Evolutionary conservation across 1,139 yeast genomes (phyloP).

Genomic region (Blastobotrys indianensis): DNA sequence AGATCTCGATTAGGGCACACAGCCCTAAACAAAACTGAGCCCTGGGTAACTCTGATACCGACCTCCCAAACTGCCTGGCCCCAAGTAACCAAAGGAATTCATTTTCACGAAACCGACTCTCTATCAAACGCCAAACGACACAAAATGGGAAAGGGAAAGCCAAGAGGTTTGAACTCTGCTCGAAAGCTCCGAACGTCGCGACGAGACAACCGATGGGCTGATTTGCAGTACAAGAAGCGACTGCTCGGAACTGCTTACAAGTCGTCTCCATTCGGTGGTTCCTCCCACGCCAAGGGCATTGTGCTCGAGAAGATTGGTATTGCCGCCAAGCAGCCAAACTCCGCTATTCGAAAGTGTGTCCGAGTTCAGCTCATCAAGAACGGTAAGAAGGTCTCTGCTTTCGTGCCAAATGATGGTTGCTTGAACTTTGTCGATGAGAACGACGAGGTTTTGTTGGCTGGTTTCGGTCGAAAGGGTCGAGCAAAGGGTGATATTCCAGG

Average conservation of each 20-base stretch:
- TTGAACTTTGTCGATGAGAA: conserved; percentile 95
- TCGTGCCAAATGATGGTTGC: conserved; percentile 99
- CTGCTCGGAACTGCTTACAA: conserved; percentile 99
- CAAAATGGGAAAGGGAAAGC: conserved; percentile 86
- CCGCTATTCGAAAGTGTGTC: conserved; percentile 99
- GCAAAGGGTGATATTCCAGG: conserved; percentile 99
- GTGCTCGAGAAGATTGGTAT: conserved; percentile 99
- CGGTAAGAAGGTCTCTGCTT: conserved; percentile 99
- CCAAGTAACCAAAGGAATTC: too few species aligned
- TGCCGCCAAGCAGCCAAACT: conserved; percentile 99
- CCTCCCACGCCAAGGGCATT: conserved; percentile 99
- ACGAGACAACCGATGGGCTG: conserved; percentile 99
- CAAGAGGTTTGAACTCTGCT: conserved; percentile 99
- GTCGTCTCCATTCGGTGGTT: conserved; percentile 99
- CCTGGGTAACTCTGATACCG: too few species aligned
- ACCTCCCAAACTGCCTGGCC: too few species aligned
- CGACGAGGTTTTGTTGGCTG: conserved; percentile 98
- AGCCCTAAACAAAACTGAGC: too few species aligned
- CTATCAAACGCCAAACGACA: not conserved
- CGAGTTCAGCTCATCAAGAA: conserved; percentile 99
- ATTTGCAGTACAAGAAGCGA: conserved; percentile 95
- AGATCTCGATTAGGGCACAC: too few species aligned
- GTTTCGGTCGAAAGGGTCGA: conserved; percentile 99
- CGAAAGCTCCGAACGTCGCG: conserved; percentile 99
- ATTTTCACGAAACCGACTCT: too few species aligned